These are phyloP conservation scores for Glaciozyma martinii DNA, from an alignment of 768 basidiomycete species.

Conservation along the genomic window DNA sequence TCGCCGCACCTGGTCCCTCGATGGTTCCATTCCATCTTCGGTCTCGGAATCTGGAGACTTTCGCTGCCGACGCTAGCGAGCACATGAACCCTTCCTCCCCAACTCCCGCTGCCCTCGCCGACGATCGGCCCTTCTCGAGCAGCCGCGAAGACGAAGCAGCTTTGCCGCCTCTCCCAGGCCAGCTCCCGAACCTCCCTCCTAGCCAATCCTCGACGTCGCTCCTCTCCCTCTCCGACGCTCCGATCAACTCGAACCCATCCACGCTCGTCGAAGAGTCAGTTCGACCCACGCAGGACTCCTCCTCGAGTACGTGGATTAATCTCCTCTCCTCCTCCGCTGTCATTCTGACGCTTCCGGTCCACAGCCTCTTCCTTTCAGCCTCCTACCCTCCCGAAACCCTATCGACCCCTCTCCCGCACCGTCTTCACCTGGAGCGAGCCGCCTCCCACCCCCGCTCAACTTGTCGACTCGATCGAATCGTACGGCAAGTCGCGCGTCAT, in stretches of 20 bases:
- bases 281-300: not conserved
- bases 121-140: too few species aligned
- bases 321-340: not conserved
- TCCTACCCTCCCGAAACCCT: not conserved
- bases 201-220: too few species aligned
- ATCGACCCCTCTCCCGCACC: constrained; percentile 2
- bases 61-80: not conserved
- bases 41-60: not conserved
- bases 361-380: not conserved
- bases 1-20: constrained; percentile 5
- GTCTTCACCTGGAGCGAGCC: constrained; percentile 15
- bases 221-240: too few species aligned
- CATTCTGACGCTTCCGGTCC: not conserved
- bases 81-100: too few species aligned
- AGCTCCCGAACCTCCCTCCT: too few species aligned
- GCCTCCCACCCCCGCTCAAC: constrained; percentile 45
- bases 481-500: constrained; percentile 48
- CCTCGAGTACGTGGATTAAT: not conserved
- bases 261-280: not conserved
- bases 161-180: too few species aligned
- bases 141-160: too few species aligned
- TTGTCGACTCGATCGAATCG: constrained; percentile 43
- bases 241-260: not conserved
- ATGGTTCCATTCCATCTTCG: not conserved
- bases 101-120: too few species aligned